A percentile compares a stretch with the other conserved stretches of the same genome.
Conservation (phyloP, 163 green algal species). For the Scenedesmus sp. region DNA sequence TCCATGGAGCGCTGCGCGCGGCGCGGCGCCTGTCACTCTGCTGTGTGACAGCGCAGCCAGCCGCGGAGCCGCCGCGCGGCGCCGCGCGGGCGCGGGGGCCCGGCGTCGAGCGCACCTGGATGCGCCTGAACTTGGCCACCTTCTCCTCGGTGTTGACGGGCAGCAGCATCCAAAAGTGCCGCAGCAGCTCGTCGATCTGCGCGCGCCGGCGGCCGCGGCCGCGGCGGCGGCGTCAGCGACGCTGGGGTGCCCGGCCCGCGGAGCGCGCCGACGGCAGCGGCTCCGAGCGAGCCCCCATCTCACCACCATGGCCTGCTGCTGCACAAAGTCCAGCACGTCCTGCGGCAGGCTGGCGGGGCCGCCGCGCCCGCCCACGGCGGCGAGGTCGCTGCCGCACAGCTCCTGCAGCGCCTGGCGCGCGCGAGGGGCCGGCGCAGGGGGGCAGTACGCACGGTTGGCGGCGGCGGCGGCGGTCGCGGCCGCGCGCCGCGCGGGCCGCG, state of each 20-base stretch:
- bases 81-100: too few relatives aligned
- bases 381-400: slow-evolving; percentile 16
- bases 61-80: too few relatives aligned
- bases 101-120: too few relatives aligned
- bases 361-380: not conserved
- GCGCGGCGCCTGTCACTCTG: too few relatives aligned
- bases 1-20: slow-evolving; percentile 29
- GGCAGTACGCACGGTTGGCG: not conserved
- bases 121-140: slow-evolving; percentile 48
- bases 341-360: slow-evolving; percentile 6
- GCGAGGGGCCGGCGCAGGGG: not conserved
- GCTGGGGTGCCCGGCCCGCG: not conserved
- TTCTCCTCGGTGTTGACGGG: slow-evolving; percentile 48
- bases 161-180: slow-evolving; percentile 72
- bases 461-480: not conserved
- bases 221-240: too few relatives aligned
- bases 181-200: slow-evolving; percentile 75
- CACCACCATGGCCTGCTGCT: slow-evolving; percentile 43
- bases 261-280: too few relatives aligned
- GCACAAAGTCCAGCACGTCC: slow-evolving; percentile 2
- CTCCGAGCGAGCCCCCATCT: too few relatives aligned
- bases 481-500: too few relatives aligned
- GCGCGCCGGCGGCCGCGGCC: slow-evolving; percentile 9
- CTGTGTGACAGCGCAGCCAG: too few relatives aligned
- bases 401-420: not conserved